Conservation (phyloP, 176 grass and related monocot species). For the Aegilops sharonensis region DNA sequence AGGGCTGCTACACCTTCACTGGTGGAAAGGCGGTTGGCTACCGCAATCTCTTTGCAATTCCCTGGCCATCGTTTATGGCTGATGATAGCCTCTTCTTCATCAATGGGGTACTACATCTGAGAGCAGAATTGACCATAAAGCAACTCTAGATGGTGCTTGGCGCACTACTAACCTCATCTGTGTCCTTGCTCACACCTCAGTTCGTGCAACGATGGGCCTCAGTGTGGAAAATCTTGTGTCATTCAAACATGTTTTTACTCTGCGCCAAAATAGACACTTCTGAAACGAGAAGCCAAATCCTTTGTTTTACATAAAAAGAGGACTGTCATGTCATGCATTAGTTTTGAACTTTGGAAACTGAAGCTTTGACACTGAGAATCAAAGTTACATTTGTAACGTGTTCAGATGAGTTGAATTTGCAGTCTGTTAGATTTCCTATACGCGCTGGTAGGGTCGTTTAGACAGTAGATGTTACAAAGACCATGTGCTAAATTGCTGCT, state of each 20-base stretch:
- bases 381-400: no score
- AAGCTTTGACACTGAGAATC: not conserved
- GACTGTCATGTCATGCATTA: not conserved
- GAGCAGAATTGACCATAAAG: slow-evolving; percentile 89
- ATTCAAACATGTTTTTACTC: slow-evolving; percentile 19
- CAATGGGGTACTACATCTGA: slow-evolving; percentile 76
- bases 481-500: no score
- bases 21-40: slow-evolving; percentile 94
- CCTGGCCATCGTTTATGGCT: slow-evolving; percentile 87
- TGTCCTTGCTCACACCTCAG: not conserved
- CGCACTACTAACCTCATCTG: not conserved
- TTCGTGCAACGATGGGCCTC: not conserved
- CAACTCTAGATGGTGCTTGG: slow-evolving; percentile 45
- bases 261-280: slow-evolving; percentile 31
- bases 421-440: not conserved
- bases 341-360: slow-evolving; percentile 20
- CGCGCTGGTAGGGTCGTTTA: no score
- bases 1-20: slow-evolving; percentile 90
- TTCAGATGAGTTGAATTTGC: not conserved
- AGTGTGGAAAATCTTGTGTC: slow-evolving; percentile 13
- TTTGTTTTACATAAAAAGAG: slow-evolving; percentile 22
- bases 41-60: slow-evolving; percentile 87
- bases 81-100: slow-evolving; percentile 96
- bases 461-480: no score
- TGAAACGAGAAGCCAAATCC: not conserved